Percentiles rank a stretch among this genome's conserved stretches.
Conservation (phyloP, 257 asterid species). For the Eustoma russellianum region DNA sequence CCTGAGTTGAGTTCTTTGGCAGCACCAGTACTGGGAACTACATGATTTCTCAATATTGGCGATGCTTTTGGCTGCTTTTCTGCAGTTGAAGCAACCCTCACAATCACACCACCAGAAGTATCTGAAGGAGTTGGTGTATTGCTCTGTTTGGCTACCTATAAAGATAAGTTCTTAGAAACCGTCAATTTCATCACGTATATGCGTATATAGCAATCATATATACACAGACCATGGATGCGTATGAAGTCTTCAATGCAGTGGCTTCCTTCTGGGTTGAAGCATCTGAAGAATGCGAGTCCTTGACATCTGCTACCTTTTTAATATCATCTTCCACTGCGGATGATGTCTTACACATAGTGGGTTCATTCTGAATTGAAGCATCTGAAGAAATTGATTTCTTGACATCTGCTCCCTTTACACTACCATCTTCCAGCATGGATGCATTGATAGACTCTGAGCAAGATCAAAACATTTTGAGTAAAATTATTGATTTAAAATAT, state of each 20-base stretch:
- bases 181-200: not conserved
- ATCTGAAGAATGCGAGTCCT: conserved; percentile 1
- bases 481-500: no score
- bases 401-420: not conserved
- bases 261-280: conserved; percentile 6
- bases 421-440: not conserved
- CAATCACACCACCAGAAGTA: conserved; percentile 1
- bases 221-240: conserved; percentile 52
- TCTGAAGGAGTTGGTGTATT: conserved; percentile 15
- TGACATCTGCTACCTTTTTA: not conserved
- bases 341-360: conserved; percentile 19
- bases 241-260: conserved; percentile 23
- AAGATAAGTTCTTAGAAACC: not conserved
- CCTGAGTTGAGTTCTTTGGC: conserved; percentile 7
- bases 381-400: not conserved
- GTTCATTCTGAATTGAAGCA: conserved; percentile 5
- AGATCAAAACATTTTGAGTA: conserved; percentile 5
- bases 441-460: not conserved
- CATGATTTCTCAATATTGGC: conserved; percentile 10
- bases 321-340: not conserved
- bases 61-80: conserved; percentile 13
- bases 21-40: conserved; percentile 8
- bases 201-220: not conserved
- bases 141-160: conserved; percentile 34
- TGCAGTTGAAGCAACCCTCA: conserved; percentile 12